These are phyloP conservation scores for Bathelium albidoporum DNA, from an alignment of 495 filamentous ascomycete species.

Conservation along the genomic window DNA sequence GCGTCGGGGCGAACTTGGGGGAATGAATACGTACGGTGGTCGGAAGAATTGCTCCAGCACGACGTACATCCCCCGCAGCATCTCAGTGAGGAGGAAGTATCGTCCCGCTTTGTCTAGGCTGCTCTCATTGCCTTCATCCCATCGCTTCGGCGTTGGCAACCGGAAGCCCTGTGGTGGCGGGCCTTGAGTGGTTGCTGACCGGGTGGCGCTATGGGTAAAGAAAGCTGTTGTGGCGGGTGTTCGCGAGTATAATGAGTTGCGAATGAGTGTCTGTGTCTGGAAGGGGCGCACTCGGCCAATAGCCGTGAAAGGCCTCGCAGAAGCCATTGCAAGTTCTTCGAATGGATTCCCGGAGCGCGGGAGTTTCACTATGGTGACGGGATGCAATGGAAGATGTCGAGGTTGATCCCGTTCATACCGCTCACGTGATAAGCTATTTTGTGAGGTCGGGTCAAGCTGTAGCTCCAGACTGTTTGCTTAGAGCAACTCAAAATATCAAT, in stretches of 20 bases:
- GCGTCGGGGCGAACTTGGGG: neutral
- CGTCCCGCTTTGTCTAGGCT: conserved; percentile 73
- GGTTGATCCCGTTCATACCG: too few relatives aligned
- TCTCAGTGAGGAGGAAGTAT: conserved; percentile 90
- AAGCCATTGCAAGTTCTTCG: conserved; percentile 16
- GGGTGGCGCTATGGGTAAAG: conserved; percentile 51
- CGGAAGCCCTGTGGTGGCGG: conserved; percentile 72
- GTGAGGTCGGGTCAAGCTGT: neutral
- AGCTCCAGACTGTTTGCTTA: neutral
- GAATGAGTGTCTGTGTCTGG: neutral
- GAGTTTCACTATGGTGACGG: too few relatives aligned
- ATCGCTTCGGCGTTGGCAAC: conserved; percentile 52
- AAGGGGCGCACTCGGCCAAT: conserved; percentile 16
- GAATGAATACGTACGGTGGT: conserved; percentile 64
- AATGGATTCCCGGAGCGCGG: neutral
- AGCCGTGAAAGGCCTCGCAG: conserved; percentile 21
- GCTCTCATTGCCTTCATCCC: conserved; percentile 60
- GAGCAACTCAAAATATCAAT: neutral
- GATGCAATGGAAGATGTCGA: too few relatives aligned
- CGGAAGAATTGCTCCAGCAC: conserved; percentile 96
- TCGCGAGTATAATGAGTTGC: conserved; percentile 18
- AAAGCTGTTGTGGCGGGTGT: conserved; percentile 42
- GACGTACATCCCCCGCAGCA: conserved; percentile 95
- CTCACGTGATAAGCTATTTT: neutral
- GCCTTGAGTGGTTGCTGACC: conserved; percentile 61